These are phyloP conservation scores for Populus hybrid DNA, from an alignment of 441 rosid species.

Conservation along the genomic window DNA sequence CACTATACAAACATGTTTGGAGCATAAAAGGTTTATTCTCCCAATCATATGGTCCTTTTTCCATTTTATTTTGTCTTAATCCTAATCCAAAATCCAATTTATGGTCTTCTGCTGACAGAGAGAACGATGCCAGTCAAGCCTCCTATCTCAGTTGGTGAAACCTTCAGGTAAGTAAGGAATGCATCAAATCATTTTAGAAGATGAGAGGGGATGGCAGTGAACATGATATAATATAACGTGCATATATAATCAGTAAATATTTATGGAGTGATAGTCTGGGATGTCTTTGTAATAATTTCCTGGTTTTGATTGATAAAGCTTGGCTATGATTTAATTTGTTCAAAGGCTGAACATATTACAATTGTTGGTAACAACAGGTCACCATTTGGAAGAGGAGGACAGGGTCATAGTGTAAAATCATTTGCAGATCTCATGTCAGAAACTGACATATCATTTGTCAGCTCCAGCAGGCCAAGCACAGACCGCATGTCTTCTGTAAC, in stretches of 20 bases:
- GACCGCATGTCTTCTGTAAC: constrained; percentile 45
- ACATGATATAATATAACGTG: no score
- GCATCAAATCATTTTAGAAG: no score
- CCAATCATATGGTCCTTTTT: neutral
- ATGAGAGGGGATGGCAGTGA: no score
- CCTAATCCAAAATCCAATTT: neutral
- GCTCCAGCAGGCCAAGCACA: constrained; percentile 77
- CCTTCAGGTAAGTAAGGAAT: constrained; percentile 40
- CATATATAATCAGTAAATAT: neutral
- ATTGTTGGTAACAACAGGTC: constrained; percentile 42
- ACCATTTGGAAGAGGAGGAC: constrained; percentile 30
- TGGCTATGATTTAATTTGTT: neutral
- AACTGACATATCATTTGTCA: constrained; percentile 72
- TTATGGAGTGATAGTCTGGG: no score
- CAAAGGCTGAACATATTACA: neutral
- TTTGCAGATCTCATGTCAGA: constrained; percentile 48
- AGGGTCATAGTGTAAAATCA: constrained; percentile 23
- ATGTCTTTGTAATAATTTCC: neutral
- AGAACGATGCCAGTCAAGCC: constrained; percentile 34
- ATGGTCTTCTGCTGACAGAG: constrained; percentile 34
- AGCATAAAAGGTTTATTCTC: constrained; percentile 50
- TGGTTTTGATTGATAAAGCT: no score
- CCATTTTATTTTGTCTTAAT: neutral
- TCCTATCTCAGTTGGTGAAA: constrained; percentile 45
- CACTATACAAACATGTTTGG: constrained; percentile 28